Evolutionary conservation across 305 asterid species (phyloP).

Genomic region (Solanum hybrid): DNA sequence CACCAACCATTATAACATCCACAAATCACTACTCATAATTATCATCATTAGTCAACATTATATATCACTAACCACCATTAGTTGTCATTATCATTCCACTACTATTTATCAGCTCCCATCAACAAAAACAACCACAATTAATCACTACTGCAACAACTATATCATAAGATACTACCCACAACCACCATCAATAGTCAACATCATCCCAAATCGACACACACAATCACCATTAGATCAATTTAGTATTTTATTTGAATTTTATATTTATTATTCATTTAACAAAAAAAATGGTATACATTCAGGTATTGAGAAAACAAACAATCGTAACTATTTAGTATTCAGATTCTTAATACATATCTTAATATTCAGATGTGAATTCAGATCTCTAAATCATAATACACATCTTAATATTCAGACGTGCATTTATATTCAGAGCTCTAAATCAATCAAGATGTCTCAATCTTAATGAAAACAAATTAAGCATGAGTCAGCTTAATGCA

Average conservation of each 20-base stretch:
- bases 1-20: background rate
- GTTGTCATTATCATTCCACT: background rate
- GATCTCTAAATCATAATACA: background rate
- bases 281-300: background rate
- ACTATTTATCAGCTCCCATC: background rate
- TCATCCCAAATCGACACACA: background rate
- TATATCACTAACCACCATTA: background rate
- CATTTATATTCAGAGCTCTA: background rate
- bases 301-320: background rate
- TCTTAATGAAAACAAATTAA: background rate
- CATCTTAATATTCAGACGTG: background rate
- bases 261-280: background rate
- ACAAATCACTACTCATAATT: background rate
- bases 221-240: background rate
- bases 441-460: background rate
- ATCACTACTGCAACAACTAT: background rate
- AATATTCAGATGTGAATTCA: background rate
- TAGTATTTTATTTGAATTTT: background rate
- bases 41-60: background rate
- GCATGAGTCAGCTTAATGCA: background rate
- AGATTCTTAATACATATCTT: background rate
- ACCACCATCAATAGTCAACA: background rate
- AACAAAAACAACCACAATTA: background rate
- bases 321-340: background rate
- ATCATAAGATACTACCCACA: background rate